A percentile compares a stretch with the other conserved stretches of the same genome.
Conservation (phyloP, 2,329 filamentous ascomycete species). For the Thielaviopsis euricoi region DNA sequence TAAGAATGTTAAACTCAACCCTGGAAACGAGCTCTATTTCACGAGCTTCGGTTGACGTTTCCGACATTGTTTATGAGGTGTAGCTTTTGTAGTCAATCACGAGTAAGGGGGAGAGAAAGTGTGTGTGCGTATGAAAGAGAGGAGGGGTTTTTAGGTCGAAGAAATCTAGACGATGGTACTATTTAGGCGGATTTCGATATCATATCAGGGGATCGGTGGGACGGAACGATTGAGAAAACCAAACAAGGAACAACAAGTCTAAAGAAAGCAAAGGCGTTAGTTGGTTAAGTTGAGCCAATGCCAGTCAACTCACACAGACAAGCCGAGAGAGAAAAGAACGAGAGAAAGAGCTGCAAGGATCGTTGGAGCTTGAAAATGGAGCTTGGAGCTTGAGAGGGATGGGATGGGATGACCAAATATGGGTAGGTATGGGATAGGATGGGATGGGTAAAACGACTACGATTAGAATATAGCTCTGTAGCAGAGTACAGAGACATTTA, state of each 20-base stretch:
- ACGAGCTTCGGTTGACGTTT: slow-evolving; percentile 37
- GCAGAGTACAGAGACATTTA: too few species aligned
- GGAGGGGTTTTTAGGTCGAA: background rate
- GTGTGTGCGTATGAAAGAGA: background rate
- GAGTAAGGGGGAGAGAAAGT: background rate
- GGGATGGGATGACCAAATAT: too few species aligned
- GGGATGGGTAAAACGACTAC: too few species aligned
- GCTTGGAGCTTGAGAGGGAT: too few species aligned
- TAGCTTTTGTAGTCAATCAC: too few species aligned
- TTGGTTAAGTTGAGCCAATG: too few species aligned
- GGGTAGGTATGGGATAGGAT: too few species aligned
- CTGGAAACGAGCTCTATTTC: slow-evolving; percentile 73
- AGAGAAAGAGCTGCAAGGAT: background rate
- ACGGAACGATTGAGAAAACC: background rate
- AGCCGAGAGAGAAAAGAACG: background rate
- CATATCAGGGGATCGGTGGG: background rate
- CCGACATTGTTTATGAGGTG: slow-evolving; percentile 19
- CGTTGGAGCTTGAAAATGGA: too few species aligned
- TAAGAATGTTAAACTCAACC: slow-evolving; percentile 66
- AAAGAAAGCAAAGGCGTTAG: background rate
- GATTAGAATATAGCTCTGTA: too few species aligned
- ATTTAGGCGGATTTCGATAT: background rate
- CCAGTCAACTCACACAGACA: background rate
- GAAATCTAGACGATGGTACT: background rate
- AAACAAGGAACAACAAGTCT: background rate